Evolutionary conservation across 2,329 filamentous ascomycete genomes (phyloP).

Genomic region (Chaetomium sp.): DNA sequence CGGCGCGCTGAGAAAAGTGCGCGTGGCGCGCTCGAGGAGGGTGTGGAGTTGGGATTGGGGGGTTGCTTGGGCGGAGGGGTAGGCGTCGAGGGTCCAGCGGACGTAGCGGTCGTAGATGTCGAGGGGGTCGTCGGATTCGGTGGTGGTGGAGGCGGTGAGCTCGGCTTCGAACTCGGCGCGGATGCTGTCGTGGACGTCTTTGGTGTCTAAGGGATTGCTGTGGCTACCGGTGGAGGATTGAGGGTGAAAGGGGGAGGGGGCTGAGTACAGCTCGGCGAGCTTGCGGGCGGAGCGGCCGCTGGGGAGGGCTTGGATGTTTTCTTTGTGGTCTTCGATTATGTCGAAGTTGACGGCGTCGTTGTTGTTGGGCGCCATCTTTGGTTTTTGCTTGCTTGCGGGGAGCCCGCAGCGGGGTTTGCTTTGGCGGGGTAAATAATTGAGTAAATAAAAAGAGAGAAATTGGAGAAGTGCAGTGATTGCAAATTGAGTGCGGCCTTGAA

Average conservation of each 20-base stretch:
- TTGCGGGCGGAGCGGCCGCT: conserved; percentile 83
- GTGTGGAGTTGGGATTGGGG: conserved; percentile 83
- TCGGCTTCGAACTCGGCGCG: conserved; percentile 84
- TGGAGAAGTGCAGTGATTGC: background rate
- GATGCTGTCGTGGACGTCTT: conserved; percentile 68
- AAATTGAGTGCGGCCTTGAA: background rate
- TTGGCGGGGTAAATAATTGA: background rate
- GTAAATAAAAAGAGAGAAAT: background rate
- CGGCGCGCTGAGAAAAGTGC: conserved; percentile 72
- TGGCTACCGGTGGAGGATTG: conserved; percentile 46
- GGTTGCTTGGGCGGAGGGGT: conserved; percentile 88
- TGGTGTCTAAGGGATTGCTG: conserved; percentile 55
- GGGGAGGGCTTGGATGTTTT: conserved; percentile 93
- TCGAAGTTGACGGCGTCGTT: conserved; percentile 68
- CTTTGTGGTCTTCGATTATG: conserved; percentile 92
- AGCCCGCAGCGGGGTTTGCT: background rate
- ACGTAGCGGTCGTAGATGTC: conserved; percentile 96
- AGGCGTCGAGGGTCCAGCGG: conserved; percentile 92
- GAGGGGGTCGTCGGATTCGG: conserved; percentile 88
- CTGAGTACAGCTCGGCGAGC: conserved; percentile 72
- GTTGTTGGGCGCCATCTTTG: conserved; percentile 40
- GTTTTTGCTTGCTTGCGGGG: background rate
- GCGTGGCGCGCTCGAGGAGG: conserved; percentile 87
- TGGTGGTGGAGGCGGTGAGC: conserved; percentile 64
- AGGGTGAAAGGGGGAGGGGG: conserved; percentile 52